Evolutionary conservation across 2,329 filamentous ascomycete genomes (phyloP), one percentile per base, ranked within the genome.

Genomic region (Leptographium lundbergii): DNA sequence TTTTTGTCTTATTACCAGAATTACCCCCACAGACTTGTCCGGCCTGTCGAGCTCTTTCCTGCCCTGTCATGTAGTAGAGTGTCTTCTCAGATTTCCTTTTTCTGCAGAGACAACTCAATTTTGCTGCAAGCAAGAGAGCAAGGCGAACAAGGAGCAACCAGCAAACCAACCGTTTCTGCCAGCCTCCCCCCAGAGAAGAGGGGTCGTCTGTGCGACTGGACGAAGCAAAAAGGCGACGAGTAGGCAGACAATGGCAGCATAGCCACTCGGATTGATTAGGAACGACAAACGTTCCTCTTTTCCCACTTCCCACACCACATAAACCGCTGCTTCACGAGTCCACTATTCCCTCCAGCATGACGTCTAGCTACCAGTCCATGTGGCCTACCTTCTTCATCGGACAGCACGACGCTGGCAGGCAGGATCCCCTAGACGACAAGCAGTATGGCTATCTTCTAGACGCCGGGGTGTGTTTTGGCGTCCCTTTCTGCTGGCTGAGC

Each of bases 401-500:
- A 60, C 85, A 90, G 63, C 88, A 91, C 72, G 86, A 90, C 68
- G 84, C 85, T 7, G 75, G 75, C 57, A 77, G 87, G 60, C 71
- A 76, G 32, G 73, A 80, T 63, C 80, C 84, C 59, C 78, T 89
- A 59, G 81, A 80, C 24, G 79, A 86, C 56, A 72, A 81, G 63
- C 77, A 88, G 67, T 82, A 89, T 66, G 78, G 79, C 57, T 79
- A 87, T 67, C 78, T 89, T 13, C 78, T 89, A 63, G 86, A 87
- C 67, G 75, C 80, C 63, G 85, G 85, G 73, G 85, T 88, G 58
- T 54, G 57, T 61, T 39, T 19, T 42, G 39, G 19, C 25, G 25
- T 48, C 17, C 14, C 19, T 11, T 56, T 10, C 6, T 14, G 24
- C 7, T 29, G 22, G 14, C 17, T n/a, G 10, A 9, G 5, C 5